These are phyloP conservation scores for Fusarium sp. DNA, from an alignment of 2,329 filamentous ascomycete genomes.

Conservation along the genomic window DNA sequence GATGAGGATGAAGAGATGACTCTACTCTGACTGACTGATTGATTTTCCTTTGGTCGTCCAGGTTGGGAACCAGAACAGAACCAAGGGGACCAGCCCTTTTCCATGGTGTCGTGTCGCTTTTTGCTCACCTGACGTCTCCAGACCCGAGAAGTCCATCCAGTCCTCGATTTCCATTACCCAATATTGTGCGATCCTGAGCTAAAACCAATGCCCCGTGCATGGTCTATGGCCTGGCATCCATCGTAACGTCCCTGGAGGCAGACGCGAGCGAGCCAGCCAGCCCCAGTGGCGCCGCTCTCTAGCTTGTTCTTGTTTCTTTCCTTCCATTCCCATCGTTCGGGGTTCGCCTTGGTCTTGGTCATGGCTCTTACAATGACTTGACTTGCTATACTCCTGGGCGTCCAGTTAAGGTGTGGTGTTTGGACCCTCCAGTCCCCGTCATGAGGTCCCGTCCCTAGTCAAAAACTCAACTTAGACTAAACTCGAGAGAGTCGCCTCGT, in stretches of 20 bases:
- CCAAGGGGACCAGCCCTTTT: constrained; percentile 24
- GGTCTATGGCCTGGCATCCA: background rate
- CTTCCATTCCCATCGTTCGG: constrained; percentile 32
- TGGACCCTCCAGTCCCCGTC: constrained; percentile 39
- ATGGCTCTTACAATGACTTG: background rate
- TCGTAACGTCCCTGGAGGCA: constrained; percentile 30
- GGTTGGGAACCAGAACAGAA: background rate
- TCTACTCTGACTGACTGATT: constrained; percentile 1
- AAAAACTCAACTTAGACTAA: constrained; percentile 14
- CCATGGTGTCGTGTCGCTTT: constrained; percentile 38
- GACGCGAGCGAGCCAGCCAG: background rate
- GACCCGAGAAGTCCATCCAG: constrained; percentile 52
- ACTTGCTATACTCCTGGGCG: constrained; percentile 2
- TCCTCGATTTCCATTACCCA: constrained; percentile 62
- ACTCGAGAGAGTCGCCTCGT: constrained; percentile 29
- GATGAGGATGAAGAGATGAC: constrained; percentile 1
- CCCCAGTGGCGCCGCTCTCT: constrained; percentile 35
- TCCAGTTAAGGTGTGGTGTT: constrained; percentile 27
- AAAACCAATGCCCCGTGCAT: constrained; percentile 45
- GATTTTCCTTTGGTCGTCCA: constrained; percentile 1
- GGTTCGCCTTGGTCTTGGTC: constrained; percentile 29
- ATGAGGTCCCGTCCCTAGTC: constrained; percentile 36
- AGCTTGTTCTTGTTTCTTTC: constrained; percentile 17
- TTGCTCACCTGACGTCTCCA: constrained; percentile 46
- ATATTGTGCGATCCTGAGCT: constrained; percentile 52